Percentiles rank a stretch among this genome's conserved stretches.
Conservation (phyloP, 2,329 filamentous ascomycete genomes). For the Alternaria gansuensis region DNA sequence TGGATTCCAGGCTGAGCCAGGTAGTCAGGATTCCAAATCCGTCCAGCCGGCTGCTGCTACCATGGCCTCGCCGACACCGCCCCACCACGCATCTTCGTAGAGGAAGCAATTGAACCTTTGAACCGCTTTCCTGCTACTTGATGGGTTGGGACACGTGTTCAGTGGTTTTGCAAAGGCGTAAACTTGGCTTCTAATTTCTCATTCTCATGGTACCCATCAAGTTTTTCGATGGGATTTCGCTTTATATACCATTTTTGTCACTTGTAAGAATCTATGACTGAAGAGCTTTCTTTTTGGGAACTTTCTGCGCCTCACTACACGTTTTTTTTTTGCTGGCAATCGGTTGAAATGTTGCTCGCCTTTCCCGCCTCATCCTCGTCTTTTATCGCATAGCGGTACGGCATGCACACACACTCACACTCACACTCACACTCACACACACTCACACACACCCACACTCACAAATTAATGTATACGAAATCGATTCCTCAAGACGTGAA, state of each 20-base stretch:
- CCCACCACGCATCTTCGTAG: conserved; percentile 10
- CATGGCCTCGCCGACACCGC: conserved; percentile 8
- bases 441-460: too few relatives aligned
- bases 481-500: not conserved
- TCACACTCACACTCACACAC: too few relatives aligned
- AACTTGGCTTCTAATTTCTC: conserved; percentile 6
- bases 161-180: conserved; percentile 4
- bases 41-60: conserved; percentile 8
- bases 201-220: conserved; percentile 7
- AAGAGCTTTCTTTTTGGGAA: not conserved
- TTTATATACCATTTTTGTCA: conserved; percentile 21
- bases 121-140: conserved; percentile 3
- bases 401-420: not conserved
- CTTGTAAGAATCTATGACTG: not conserved
- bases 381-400: not conserved
- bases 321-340: not conserved
- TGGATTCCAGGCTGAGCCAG: conserved; percentile 25
- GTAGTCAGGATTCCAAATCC: conserved; percentile 14
- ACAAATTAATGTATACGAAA: conserved; percentile 3
- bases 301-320: conserved; percentile 3
- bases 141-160: conserved; percentile 5
- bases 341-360: not conserved
- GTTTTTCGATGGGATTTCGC: conserved; percentile 12
- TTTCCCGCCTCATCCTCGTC: not conserved
- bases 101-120: conserved; percentile 1